Conservation (phyloP, 805 yeast species). For the Clavispora vitiphila region DNA sequence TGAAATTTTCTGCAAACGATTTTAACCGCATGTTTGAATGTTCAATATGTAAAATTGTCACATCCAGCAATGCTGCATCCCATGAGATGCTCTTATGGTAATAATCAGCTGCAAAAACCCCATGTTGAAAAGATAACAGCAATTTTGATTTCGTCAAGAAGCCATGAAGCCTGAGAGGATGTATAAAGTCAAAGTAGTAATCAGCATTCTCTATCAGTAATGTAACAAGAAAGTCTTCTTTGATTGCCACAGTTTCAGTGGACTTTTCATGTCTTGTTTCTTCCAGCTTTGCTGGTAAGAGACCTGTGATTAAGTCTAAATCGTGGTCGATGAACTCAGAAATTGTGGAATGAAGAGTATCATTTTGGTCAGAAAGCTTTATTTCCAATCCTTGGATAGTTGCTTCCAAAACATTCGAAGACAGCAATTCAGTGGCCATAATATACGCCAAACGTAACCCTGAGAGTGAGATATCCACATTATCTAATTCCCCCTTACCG, state of each 20-base stretch:
- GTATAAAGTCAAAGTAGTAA: neutral
- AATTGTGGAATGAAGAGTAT: conserved; percentile 1
- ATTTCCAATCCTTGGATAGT: conserved; percentile 3
- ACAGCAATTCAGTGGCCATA: neutral
- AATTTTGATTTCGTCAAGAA: neutral
- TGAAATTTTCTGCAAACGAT: conserved; percentile 9
- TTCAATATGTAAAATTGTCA: conserved; percentile 20
- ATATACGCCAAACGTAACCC: neutral
- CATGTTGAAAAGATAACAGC: neutral
- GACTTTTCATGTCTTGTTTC: no score
- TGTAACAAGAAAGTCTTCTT: neutral
- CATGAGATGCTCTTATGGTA: conserved; percentile 12
- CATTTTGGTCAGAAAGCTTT: conserved; percentile 5
- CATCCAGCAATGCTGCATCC: conserved; percentile 12
- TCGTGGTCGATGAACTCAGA: neutral
- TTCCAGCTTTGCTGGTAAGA: neutral
- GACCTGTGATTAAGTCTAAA: neutral
- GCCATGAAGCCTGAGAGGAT: neutral
- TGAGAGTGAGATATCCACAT: neutral
- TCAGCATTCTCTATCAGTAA: neutral
- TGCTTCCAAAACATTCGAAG: neutral
- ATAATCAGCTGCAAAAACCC: conserved; percentile 1
- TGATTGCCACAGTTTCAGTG: neutral
- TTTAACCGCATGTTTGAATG: conserved; percentile 21
- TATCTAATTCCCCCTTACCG: neutral